Base-by-base conservation (phyloP, 805 yeast species). In the Jamesozyma hellenica region DNA sequence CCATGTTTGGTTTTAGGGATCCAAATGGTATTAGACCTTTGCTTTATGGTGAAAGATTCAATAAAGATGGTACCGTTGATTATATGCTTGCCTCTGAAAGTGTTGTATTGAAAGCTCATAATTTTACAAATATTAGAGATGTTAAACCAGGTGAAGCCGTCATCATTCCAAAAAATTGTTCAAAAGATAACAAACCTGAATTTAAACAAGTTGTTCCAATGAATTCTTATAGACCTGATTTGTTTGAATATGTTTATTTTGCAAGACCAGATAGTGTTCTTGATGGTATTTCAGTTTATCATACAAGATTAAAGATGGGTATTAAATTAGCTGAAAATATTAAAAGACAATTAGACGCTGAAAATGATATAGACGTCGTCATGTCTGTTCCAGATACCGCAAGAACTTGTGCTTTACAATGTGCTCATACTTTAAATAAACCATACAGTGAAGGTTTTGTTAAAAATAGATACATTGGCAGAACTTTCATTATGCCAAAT, bases 381-480 rank as follows among this genome's bases (percentile, higher is more conserved):
- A 85, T 92, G 42, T 96, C 98, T 2, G 98, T 92, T 12, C 98
- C 98, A 10, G 98, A 92, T 61, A 92, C 98, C 7, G 80, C 97
- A n/a, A 76, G 97, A 63, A 88, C 94, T 32, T 80, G 95, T 17
- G 97, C 97, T 1, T 64, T 88, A 44, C 92, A 92, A 58, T 82
- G 95, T 63, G 90, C 97, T 1, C 88, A 82, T 28, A 69, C 77
- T 35, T 70, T 92, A 46, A 74, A 77, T 35, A 58, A 86, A 15
- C 94, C 95, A 15, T 92, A 86, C 65, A 76, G 98, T 57, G 98
- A 92, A 66, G 98, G 96, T 19, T 92, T 92, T 58, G 94, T 92
- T 47, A 92, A 92, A 63, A 92, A 92, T 67, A 74, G 96, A 53
- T 92, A 92, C 58, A 94, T 92, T 43, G 98, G 98, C 26, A 78